Evolutionary conservation across 345 rosid genomes (phyloP).

Genomic region (Camelina hispida): DNA sequence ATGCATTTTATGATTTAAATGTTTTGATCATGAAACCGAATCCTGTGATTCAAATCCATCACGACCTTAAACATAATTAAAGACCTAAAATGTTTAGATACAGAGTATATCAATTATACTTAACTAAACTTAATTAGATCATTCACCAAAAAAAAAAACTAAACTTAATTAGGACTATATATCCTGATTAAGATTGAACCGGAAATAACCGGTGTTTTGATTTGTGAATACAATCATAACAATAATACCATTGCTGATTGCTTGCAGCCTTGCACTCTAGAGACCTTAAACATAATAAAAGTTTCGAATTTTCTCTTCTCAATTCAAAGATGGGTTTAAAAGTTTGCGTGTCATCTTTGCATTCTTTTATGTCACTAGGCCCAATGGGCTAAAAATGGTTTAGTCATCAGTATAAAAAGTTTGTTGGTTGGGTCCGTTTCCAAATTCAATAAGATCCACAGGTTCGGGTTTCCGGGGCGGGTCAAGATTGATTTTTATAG

Average conservation of each 20-base stretch:
- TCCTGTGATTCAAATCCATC: conserved; percentile 3
- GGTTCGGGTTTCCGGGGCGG: conserved; percentile 1
- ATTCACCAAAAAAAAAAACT: too few relatives aligned
- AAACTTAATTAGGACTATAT: background rate
- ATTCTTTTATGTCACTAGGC: background rate
- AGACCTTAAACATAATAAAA: background rate
- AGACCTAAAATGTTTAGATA: background rate
- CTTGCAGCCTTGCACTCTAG: background rate
- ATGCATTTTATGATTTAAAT: background rate
- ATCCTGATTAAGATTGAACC: background rate
- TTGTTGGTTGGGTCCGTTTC: background rate
- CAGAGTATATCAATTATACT: too few relatives aligned
- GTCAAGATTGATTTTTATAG: conserved; percentile 15
- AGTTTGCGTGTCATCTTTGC: background rate
- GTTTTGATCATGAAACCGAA: background rate
- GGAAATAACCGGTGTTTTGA: background rate
- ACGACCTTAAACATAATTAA: background rate
- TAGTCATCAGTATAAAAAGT: background rate
- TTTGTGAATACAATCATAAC: background rate
- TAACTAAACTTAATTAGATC: too few relatives aligned
- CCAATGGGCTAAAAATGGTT: conserved; percentile 28
- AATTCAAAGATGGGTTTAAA: background rate
- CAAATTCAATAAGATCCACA: conserved; percentile 2
- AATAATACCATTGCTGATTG: background rate
- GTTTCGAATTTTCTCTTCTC: background rate